Evolutionary conservation across 2,329 filamentous ascomycete genomes (phyloP), one percentile per base, ranked within the genome.

Genomic region (Colletotrichum destructivum): DNA sequence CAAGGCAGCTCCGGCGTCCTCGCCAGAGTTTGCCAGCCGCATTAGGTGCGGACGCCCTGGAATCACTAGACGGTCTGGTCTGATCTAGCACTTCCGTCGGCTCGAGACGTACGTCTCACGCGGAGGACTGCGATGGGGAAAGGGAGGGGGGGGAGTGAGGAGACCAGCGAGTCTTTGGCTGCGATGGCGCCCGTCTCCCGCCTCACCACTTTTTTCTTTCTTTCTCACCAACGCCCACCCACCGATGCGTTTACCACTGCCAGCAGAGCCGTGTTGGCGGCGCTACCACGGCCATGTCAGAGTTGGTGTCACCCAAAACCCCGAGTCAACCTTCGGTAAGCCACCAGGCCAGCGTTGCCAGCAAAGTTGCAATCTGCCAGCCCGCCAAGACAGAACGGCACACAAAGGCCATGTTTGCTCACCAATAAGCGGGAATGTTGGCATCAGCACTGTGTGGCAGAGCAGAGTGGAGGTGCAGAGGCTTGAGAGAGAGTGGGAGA

Each of bases 91-190:
- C 18, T 26, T 35, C 38, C 31, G 16, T 35, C 57, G 23, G 57
- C 21, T 68, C 65, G 69, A 71, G 64, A 71, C 69, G 69, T 71
- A 71, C 69, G 69, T 71, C 59, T 71, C 69, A 60, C 69, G 38
- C 57, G 35, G 31, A 40, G 46, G 31, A 47, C 56, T 59, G 12
- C 31, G 44, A 52, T 55, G 42, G 69, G 51, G 18, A 16, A 12
- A 35, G 21, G 44, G 31, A 69, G 31, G 31, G 31, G 31, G 31
- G 26, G 26, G 26, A 8, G 31, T 31, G 31, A 8, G 31, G 31
- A 31, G 31, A 9, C 31, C 31, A 31, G 31, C 52, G 44, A 56
- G 57, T 57, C 26, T 52, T 51, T 35, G 35, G 47, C 42, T 38
- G 21, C 23, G 31, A 49, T 44, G 47, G 60, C 47, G 54, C 55